phyloP scores from a whole-genome alignment of 2,329 filamentous ascomycete genomes.

The Pseudogymnoascus verrucosus region DNA sequence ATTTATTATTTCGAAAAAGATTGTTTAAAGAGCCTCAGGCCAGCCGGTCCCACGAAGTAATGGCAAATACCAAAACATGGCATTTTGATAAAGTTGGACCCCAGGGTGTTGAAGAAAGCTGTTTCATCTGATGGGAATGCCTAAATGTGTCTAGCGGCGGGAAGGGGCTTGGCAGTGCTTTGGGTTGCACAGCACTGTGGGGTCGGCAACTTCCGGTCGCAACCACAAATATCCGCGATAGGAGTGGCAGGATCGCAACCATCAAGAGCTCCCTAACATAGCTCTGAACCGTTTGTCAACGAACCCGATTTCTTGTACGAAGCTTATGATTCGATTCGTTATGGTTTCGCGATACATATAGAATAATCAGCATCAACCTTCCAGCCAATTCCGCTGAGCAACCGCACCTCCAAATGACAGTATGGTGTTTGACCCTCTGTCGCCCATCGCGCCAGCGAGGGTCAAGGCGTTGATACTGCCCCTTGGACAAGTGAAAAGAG shows the following conservation, averaged over 20 bases:
- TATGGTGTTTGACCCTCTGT: constrained; percentile 84
- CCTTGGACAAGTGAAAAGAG: constrained; percentile 74
- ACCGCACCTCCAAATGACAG: constrained; percentile 38
- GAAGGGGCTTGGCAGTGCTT: background rate
- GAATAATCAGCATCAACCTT: background rate
- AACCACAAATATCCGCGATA: constrained; percentile 8
- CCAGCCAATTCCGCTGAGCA: background rate
- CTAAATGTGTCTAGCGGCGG: constrained; percentile 6
- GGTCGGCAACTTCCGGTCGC: constrained; percentile 5
- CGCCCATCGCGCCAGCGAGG: constrained; percentile 84
- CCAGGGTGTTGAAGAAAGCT: background rate
- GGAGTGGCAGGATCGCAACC: constrained; percentile 3
- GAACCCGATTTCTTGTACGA: background rate
- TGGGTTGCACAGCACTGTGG: background rate
- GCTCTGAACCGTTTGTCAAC: background rate
- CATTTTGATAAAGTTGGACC: constrained; percentile 7
- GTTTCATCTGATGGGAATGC: constrained; percentile 2
- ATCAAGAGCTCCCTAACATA: background rate
- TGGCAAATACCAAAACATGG: background rate
- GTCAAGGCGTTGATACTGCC: constrained; percentile 82
- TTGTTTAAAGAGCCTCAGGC: background rate
- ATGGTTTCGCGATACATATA: constrained; percentile 2
- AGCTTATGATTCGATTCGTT: constrained; percentile 7
- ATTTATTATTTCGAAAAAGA: background rate
- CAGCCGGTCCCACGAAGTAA: background rate